Base-by-base conservation (phyloP, 2,329 filamentous ascomycete species). In the Pseudogymnoascus sp. region DNA sequence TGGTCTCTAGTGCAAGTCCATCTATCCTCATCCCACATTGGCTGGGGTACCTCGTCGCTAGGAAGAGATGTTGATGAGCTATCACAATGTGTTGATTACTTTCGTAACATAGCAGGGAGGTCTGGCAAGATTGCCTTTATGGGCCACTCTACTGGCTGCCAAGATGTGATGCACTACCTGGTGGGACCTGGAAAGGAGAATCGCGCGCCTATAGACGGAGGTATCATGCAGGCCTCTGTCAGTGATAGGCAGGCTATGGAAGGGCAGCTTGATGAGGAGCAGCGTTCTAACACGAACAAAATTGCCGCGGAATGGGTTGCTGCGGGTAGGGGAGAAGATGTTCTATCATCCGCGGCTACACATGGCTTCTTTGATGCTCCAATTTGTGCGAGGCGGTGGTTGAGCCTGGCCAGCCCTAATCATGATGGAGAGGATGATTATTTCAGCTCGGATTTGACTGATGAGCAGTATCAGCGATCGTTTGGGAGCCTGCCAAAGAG, bases 71-170 rank as follows among this genome's bases (percentile, higher is more conserved):
- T 77, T 1, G 67, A 72, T 24, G 81, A 85, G 65, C 66, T 84
- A 24, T 77, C 74, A 2, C 71, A 77, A 64, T 79, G 79, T 65
- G 78, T 84, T 0, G 53, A 70, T 2, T 83, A 83, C 65, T 80
- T 84, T 69, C 74, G 74, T 6, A 62, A 64, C n/a, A 66, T 71
- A 7, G 62, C 71, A 26, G 62, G 76, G 1, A 78, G 78, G 1
- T 71, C 70, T 3, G 78, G 77, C 1, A 86, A 84, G 62, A 73
- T 89, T n/a, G 83, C 88, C 26, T 72, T 89, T 12, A 86, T 90
- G 83, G 87, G 87, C 2, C 86, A 89, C 68, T 87, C 83, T 1
- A 90, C 87, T 0, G 87, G 87, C 0, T 88, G 84, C 68, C 87
- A 90, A 72, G 87, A 89, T 71, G 79, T 85, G 11, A 81, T 89